These are phyloP conservation scores for Stemphylium vesicarium DNA, from an alignment of 2,329 filamentous ascomycete genomes.

Conservation along the genomic window DNA sequence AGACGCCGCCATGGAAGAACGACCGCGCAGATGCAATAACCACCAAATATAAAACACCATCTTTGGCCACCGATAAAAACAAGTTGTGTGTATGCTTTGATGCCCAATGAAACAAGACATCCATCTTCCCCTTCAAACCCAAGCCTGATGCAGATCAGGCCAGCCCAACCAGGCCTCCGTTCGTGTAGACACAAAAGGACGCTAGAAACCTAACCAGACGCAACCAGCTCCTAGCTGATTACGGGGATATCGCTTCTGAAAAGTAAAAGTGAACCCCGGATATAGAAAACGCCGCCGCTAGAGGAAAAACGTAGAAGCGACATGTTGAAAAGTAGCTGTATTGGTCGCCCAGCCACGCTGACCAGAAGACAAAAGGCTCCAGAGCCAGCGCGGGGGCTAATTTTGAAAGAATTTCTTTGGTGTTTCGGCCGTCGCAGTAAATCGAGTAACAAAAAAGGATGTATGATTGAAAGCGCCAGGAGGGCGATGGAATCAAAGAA, in stretches of 20 bases:
- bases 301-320: slow-evolving; percentile 25
- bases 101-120: no score
- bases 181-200: slow-evolving; percentile 5
- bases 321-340: slow-evolving; percentile 6
- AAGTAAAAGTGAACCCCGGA: slow-evolving; percentile 4
- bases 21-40: background rate
- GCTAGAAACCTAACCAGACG: slow-evolving; percentile 4
- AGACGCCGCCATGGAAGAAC: background rate
- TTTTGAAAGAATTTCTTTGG: slow-evolving; percentile 19
- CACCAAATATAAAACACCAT: slow-evolving; percentile 3
- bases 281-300: slow-evolving; percentile 35
- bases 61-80: background rate
- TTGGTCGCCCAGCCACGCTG: slow-evolving; percentile 28
- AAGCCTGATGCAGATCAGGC: background rate
- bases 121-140: background rate
- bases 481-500: slow-evolving; percentile 13
- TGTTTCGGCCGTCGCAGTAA: slow-evolving; percentile 28
- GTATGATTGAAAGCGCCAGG: slow-evolving; percentile 13
- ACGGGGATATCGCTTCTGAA: slow-evolving; percentile 9
- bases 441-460: slow-evolving; percentile 12
- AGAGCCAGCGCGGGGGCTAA: slow-evolving; percentile 23
- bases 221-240: slow-evolving; percentile 14
- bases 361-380: slow-evolving; percentile 1
- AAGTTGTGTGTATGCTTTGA: background rate
- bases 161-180: slow-evolving; percentile 4